Evolutionary conservation across 106 monocot species (phyloP).

Genomic region (Triglochin maritima): DNA sequence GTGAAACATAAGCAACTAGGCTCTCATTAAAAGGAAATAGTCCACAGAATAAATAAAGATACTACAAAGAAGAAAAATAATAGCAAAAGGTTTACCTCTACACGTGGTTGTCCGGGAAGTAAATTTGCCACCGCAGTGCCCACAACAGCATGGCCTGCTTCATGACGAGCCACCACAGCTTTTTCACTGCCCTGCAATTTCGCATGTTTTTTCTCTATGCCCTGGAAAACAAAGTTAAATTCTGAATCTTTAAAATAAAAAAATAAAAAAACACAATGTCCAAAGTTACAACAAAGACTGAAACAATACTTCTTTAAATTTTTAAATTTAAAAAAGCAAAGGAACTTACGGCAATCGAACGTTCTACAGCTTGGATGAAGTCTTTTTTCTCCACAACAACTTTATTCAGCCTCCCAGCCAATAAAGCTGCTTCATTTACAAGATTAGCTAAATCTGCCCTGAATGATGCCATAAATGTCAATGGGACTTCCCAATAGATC

Average conservation of each 20-base stretch:
- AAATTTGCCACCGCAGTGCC: constrained; percentile 93
- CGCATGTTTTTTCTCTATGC: constrained; percentile 98
- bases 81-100: constrained; percentile 39
- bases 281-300: background rate
- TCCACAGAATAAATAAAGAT: too few species aligned
- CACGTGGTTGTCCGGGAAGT: constrained; percentile 81
- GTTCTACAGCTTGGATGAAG: constrained; percentile 92
- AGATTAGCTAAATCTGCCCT: constrained; percentile 99
- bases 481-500: background rate
- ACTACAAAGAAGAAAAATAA: too few species aligned
- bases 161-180: constrained; percentile 92
- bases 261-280: background rate
- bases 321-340: background rate
- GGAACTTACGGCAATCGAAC: constrained; percentile 81
- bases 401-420: constrained; percentile 81
- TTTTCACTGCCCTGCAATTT: constrained; percentile 80
- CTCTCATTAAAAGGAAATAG: background rate
- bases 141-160: constrained; percentile 95
- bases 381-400: constrained; percentile 93
- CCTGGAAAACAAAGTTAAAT: constrained; percentile 25
- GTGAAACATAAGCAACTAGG: background rate
- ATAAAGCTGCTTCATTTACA: constrained; percentile 96
- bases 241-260: background rate
- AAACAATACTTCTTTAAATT: background rate
- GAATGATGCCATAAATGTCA: constrained; percentile 32